Evolutionary conservation across 768 basidiomycete genomes (phyloP), one percentile per base, ranked within the genome.

Genomic region (Pleurotus salmoneostramineus): DNA sequence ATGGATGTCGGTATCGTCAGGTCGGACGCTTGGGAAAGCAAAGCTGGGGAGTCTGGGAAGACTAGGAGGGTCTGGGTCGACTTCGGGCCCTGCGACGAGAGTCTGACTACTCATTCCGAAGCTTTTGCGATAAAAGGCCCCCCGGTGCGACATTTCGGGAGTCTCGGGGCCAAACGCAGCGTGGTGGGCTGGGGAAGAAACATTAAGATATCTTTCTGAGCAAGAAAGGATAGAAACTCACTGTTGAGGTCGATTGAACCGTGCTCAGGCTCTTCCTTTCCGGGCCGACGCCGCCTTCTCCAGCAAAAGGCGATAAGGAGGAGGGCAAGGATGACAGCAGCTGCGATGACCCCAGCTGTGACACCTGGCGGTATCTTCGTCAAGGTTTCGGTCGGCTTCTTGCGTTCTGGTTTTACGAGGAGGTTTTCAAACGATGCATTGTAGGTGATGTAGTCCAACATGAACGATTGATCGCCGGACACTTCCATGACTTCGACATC

Each of bases 381-480:
- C 35, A 15, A 15, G 8, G 27, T 17, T 21, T 55, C 52, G n/a
- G 52, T 32, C n/a, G 21, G 37, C 40, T 40, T 40, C 21, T 43
- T 55, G 14, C 21, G 35, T 6, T 40, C 52, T 43, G 52, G 52
- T 27, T 55, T 55, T 6, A 33, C 36, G 35, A 55, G 40, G 5
- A 43, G 21, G 31, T 55, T 55, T 27, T 55, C 52, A 31, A 42
- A 55, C 2, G 52, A 55, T 42, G 52, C 66, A 52, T 74, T 76
- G 60, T 76, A 79, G 5, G 71, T 57, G 40, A 79, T 65, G 48
- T 75, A 74, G 63, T 78, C 76, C 62, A 78, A 66, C 14, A 74
- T 75, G 35, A 76, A 56, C 1, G 71, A 65, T 51, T 70, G 65
- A 12, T 68, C 62, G 0, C 66, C 58, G 35, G 66, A 61, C 48